Base-by-base conservation (phyloP, 225 moss, liverwort and hornwort species). In the Sphagnum contortum region DNA sequence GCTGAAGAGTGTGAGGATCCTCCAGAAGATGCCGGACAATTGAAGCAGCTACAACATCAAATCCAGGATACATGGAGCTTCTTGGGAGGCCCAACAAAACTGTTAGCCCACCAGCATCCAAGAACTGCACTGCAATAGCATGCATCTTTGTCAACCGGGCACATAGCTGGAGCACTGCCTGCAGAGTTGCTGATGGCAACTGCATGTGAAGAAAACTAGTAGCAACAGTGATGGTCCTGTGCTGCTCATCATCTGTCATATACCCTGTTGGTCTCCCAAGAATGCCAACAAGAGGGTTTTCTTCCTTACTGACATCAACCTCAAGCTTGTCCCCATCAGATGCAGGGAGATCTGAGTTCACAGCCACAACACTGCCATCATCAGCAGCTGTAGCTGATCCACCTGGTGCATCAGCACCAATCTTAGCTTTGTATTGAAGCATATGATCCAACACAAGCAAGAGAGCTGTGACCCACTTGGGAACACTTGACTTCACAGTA, bases 131-230 rank as follows among this genome's bases (percentile, higher is more conserved):
- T 3, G 94, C 94, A 61, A 89, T 81, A 48, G 80, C 57, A 65
- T 91, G 89, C 0, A 91, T 89, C 73, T 95, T 95, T 4, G 94
- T 95, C 63, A 95, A 74, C 53, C 89, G 80, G 5, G 94, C 89
- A 83, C 94, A 95, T 11, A 95, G 84, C 68, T 91, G 94, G 49
- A 95, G 82, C 49, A 95, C 91, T 56, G 94, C 94, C 69, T 95
- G 94, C 14, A 81, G 88, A 54, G 86, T 77, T 8, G 81, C 67
- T 69, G 88, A 86, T 54, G 94, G 86, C 57, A 89, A 68, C 12
- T 75, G 84, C 81, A 89, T 80, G 63, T 85, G 79, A 46, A 95
- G 84, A 64, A 95, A 75, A 57, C 67, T 73, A 10, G 89, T 82
- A 77, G 88, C 86, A 47, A 89, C 73, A 14, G 71, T 74, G 86